Conservation (phyloP, 805 yeast species). For the Ogataea naganishii region DNA sequence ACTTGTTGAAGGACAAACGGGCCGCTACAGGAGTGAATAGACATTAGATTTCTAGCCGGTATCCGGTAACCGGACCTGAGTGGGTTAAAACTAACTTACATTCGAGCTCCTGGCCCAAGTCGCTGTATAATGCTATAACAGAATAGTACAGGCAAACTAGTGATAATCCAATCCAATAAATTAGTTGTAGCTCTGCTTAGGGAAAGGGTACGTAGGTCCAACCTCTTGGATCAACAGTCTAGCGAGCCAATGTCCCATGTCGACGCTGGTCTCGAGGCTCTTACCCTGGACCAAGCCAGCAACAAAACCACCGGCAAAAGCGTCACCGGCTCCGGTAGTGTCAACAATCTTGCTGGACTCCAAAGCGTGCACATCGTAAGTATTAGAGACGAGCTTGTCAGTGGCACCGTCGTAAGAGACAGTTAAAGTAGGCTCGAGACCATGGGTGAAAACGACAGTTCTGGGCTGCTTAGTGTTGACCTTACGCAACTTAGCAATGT, state of each 20-base stretch:
- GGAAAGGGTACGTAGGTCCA: slow-evolving; percentile 91
- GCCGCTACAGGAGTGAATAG: no score
- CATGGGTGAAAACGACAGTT: slow-evolving; percentile 92
- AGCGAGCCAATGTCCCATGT: slow-evolving; percentile 96
- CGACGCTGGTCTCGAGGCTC: slow-evolving; percentile 49
- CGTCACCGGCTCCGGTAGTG: slow-evolving; percentile 99
- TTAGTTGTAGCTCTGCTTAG: slow-evolving; percentile 55
- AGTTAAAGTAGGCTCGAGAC: slow-evolving; percentile 81
- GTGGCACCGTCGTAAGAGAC: slow-evolving; percentile 47
- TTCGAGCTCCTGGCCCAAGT: no score
- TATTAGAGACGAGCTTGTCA: slow-evolving; percentile 37
- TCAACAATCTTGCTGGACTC: slow-evolving; percentile 64
- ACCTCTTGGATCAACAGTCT: slow-evolving; percentile 82
- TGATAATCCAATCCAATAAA: no score
- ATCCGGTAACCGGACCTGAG: no score
- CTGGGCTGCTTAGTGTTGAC: slow-evolving; percentile 60
- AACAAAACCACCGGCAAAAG: slow-evolving; percentile 93
- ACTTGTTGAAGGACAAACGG: no score
- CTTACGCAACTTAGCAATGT: slow-evolving; percentile 73
- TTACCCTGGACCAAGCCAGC: slow-evolving; percentile 80
- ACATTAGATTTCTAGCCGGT: no score
- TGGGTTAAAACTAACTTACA: no score
- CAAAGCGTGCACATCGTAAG: slow-evolving; percentile 66
- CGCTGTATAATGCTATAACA: no score
- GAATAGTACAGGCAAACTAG: no score